A percentile compares a stretch with the other conserved stretches of the same genome.
Conservation (phyloP, 78 protist species). For the Dictyostelium purpureum region DNA sequence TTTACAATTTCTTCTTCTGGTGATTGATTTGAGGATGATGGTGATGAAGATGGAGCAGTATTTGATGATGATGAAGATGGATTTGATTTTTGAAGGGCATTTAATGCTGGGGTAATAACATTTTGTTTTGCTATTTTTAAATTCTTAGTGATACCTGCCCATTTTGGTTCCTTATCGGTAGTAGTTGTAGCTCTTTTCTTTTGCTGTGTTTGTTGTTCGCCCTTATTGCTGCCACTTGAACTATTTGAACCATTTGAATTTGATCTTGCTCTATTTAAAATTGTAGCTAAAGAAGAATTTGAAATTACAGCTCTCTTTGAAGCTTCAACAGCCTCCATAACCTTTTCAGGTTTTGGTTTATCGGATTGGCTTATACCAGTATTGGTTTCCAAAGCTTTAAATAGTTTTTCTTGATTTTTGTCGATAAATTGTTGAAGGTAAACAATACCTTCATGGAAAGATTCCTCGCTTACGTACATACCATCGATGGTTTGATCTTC, state of each 20-base stretch:
- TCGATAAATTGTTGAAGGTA: slow-evolving; percentile 60
- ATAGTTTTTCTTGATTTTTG: slow-evolving; percentile 43
- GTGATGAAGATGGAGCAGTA: neutral
- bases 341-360: slow-evolving; percentile 21
- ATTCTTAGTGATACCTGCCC: slow-evolving; percentile 12
- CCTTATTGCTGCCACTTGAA: neutral
- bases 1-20: slow-evolving; percentile 72
- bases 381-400: slow-evolving; percentile 5
- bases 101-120: slow-evolving; percentile 42
- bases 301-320: slow-evolving; percentile 36
- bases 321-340: slow-evolving; percentile 32
- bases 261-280: slow-evolving; percentile 21
- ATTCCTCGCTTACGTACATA: slow-evolving; percentile 61
- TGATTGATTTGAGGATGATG: neutral
- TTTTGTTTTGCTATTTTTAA: slow-evolving; percentile 32
- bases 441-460: slow-evolving; percentile 50
- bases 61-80: neutral
- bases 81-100: slow-evolving; percentile 27
- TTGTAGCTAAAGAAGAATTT: neutral
- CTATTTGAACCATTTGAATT: neutral
- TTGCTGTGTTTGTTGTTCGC: neutral
- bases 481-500: slow-evolving; percentile 78
- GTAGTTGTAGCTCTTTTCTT: neutral
- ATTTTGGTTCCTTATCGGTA: slow-evolving; percentile 9
- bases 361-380: neutral